Conservation (phyloP, 202 grass and related monocot genomes). For the Tripidium arundinaceum region DNA sequence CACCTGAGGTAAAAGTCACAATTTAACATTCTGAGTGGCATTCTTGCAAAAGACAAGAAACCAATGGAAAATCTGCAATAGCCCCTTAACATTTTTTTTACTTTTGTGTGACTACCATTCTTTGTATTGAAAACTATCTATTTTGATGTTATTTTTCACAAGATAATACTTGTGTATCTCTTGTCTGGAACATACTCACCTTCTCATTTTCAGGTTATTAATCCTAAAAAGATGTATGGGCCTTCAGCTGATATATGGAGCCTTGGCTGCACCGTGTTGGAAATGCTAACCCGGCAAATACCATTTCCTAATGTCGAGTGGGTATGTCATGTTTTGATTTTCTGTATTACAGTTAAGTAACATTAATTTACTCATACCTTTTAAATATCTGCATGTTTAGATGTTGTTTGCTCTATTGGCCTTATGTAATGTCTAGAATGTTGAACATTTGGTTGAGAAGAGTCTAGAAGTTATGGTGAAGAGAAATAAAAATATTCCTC, state of each 20-base stretch:
- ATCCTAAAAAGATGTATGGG: constrained; percentile 86
- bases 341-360: neutral
- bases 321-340: constrained; percentile 54
- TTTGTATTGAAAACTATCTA: neutral
- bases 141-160: neutral
- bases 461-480: constrained; percentile 6
- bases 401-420: neutral
- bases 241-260: constrained; percentile 96
- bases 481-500: neutral
- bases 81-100: neutral
- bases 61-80: neutral
- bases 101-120: constrained; percentile 1
- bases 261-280: constrained; percentile 93
- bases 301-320: constrained; percentile 92
- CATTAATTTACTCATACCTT: neutral
- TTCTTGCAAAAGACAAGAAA: neutral
- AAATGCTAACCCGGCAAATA: constrained; percentile 93
- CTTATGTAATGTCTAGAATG: constrained; percentile 17
- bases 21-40: neutral
- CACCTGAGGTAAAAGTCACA: constrained; percentile 76
- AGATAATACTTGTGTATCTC: neutral
- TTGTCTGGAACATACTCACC: neutral
- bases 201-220: constrained; percentile 82
- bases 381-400: neutral
- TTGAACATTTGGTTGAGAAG: constrained; percentile 5